Evolutionary conservation across 345 rosid species (phyloP).

Genomic region (Dipteronia dyeriana): DNA sequence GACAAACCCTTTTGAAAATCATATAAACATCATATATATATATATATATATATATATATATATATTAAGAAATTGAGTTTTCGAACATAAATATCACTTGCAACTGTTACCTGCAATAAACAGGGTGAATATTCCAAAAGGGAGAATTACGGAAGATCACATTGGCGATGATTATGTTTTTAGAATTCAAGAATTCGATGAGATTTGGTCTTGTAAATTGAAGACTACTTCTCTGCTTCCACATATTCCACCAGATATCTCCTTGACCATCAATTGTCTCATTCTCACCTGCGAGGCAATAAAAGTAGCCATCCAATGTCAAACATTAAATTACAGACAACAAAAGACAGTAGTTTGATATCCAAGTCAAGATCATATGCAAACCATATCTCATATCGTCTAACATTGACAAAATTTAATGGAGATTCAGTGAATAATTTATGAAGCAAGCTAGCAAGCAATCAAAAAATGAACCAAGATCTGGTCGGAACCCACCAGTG

Average conservation of each 20-base stretch:
- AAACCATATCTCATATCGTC: neutral
- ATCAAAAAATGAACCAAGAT: neutral
- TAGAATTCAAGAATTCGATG: slow-evolving; percentile 73
- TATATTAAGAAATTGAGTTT: too few species aligned
- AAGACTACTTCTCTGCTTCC: slow-evolving; percentile 84
- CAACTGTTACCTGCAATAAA: slow-evolving; percentile 72
- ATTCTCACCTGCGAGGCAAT: slow-evolving; percentile 63
- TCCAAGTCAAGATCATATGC: neutral
- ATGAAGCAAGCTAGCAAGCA: slow-evolving; percentile 3
- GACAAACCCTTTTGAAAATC: neutral
- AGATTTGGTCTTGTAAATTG: slow-evolving; percentile 81
- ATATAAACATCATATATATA: neutral
- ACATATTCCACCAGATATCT: slow-evolving; percentile 93
- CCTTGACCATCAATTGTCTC: slow-evolving; percentile 99
- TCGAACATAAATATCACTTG: neutral
- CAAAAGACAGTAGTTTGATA: neutral
- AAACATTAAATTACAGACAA: neutral
- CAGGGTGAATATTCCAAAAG: slow-evolving; percentile 97
- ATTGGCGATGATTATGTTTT: slow-evolving; percentile 72
- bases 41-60: neutral
- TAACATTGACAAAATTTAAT: neutral
- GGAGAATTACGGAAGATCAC: slow-evolving; percentile 82
- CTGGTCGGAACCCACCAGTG: slow-evolving; percentile 59
- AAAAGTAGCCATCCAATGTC: neutral
- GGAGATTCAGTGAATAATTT: neutral